Percentiles rank a stretch among this genome's conserved stretches.
Conservation (phyloP, 2,329 filamentous ascomycete species). For the Penicillium sp. region DNA sequence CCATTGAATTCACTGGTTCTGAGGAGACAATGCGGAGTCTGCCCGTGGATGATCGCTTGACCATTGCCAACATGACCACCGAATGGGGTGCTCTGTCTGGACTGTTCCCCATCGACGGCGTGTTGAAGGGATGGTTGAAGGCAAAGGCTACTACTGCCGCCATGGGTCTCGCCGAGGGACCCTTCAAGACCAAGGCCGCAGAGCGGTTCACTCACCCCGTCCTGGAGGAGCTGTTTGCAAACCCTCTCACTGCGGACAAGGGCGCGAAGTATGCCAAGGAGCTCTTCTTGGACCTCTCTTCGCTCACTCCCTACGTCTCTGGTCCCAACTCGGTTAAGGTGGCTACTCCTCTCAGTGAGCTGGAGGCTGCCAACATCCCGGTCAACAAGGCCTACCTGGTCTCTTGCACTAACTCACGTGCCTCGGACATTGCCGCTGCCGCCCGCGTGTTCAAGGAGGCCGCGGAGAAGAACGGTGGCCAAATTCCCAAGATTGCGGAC, state of each 20-base stretch:
- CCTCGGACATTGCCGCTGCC: constrained; percentile 74
- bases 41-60: constrained; percentile 65
- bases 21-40: constrained; percentile 70
- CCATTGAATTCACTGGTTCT: constrained; percentile 78
- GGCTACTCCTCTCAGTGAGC: constrained; percentile 67
- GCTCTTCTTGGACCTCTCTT: constrained; percentile 74
- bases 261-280: constrained; percentile 78
- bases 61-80: constrained; percentile 69
- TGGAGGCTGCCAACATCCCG: constrained; percentile 68
- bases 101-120: constrained; percentile 73
- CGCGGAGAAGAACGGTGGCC: constrained; percentile 54
- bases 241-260: constrained; percentile 64
- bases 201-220: constrained; percentile 65
- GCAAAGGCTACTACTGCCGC: constrained; percentile 68
- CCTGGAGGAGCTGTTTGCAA: constrained; percentile 66
- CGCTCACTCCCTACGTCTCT: constrained; percentile 74
- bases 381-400: constrained; percentile 83
- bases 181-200: constrained; percentile 45
- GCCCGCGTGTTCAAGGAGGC: constrained; percentile 81
- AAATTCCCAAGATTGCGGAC: constrained; percentile 63
- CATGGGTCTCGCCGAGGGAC: constrained; percentile 51
- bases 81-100: constrained; percentile 73
- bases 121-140: constrained; percentile 68
- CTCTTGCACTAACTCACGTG: constrained; percentile 80
- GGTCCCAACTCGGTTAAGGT: constrained; percentile 91